A percentile compares a stretch with the other conserved stretches of the same genome.
phyloP scores from a whole-genome alignment of 192 early-diverging fungal genomes.

The Lunasporangiospora selenospora region DNA sequence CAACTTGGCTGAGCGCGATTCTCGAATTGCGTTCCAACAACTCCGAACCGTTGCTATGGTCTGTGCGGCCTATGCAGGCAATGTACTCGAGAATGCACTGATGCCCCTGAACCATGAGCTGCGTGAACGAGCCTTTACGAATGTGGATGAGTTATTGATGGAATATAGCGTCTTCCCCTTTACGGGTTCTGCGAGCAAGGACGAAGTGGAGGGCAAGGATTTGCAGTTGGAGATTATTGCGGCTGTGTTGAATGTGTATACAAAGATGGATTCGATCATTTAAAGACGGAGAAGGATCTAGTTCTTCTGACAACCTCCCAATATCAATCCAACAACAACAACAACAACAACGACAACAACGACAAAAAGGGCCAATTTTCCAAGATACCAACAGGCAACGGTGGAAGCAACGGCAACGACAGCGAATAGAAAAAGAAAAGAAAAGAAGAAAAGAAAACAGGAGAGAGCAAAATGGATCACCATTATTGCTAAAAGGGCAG shows the following conservation, averaged over 20 bases:
- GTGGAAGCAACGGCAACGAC: too few relatives aligned
- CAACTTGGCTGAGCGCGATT: slow-evolving; percentile 56
- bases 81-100: slow-evolving; percentile 97
- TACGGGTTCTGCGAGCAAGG: slow-evolving; percentile 61
- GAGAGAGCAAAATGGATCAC: background rate
- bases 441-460: background rate
- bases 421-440: too few relatives aligned
- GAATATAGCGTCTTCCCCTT: slow-evolving; percentile 83
- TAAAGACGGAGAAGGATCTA: slow-evolving; percentile 66
- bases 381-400: too few relatives aligned
- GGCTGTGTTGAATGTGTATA: slow-evolving; percentile 84
- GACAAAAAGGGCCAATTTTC: too few relatives aligned
- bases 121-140: slow-evolving; percentile 85
- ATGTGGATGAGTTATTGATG: slow-evolving; percentile 91
- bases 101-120: slow-evolving; percentile 82
- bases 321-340: too few relatives aligned
- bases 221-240: slow-evolving; percentile 75
- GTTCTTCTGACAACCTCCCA: too few relatives aligned
- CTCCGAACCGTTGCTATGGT: slow-evolving; percentile 88
- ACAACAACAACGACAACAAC: too few relatives aligned
- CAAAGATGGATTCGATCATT: slow-evolving; percentile 90
- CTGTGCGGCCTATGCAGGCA: slow-evolving; percentile 95
- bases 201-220: slow-evolving; percentile 60
- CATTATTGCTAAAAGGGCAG: background rate
- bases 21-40: slow-evolving; percentile 59